phyloP scores from a whole-genome alignment of 169 alveolate species.

The Miamiensis avidus region DNA sequence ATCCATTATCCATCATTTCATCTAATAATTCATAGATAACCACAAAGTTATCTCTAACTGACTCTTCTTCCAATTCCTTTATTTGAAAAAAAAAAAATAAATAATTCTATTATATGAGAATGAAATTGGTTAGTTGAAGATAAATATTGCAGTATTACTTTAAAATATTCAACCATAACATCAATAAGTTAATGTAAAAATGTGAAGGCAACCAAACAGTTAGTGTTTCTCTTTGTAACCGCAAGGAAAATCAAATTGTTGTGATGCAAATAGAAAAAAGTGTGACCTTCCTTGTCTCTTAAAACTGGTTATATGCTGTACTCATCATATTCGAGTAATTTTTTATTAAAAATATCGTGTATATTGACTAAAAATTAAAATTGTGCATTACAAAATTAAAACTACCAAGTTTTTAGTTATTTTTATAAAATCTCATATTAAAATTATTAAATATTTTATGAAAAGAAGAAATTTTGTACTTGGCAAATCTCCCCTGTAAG shows the following conservation, averaged over 20 bases:
- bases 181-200: conserved; percentile 86
- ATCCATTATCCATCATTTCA: conserved; percentile 99
- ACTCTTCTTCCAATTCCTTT: conserved; percentile 97
- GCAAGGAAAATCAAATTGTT: conserved; percentile 93
- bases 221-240: conserved; percentile 80
- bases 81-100: too few relatives aligned
- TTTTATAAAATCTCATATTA: too few relatives aligned
- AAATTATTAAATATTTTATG: background rate
- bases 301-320: conserved; percentile 93
- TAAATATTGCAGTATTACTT: background rate
- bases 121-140: too few relatives aligned
- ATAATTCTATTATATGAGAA: too few relatives aligned
- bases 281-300: conserved; percentile 87
- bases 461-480: conserved; percentile 18
- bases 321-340: conserved; percentile 95
- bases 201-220: conserved; percentile 83
- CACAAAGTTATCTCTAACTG: conserved; percentile 98
- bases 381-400: too few relatives aligned
- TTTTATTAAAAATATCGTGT: conserved; percentile 86
- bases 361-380: conserved; percentile 13
- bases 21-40: conserved; percentile 98
- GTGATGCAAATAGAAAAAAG: conserved; percentile 91
- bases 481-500: conserved; percentile 93
- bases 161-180: conserved; percentile 95
- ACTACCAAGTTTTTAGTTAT: background rate